Percentiles rank a stretch among this genome's conserved stretches.
phyloP scores from a whole-genome alignment of 2,329 filamentous ascomycete genomes.

The Apiospora arundinis region DNA sequence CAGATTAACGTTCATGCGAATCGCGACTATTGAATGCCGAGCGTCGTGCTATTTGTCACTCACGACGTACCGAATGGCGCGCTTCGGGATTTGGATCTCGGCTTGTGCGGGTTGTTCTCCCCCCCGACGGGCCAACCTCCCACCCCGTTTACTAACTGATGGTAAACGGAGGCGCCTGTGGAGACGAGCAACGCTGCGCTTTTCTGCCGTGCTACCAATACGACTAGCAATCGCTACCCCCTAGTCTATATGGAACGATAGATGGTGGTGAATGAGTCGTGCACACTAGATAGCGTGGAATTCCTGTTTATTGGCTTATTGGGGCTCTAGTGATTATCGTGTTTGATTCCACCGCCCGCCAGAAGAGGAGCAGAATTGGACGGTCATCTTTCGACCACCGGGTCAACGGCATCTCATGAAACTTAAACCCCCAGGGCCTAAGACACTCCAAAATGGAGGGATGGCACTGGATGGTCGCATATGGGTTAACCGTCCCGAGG shows the following conservation, averaged over 20 bases:
- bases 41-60: neutral
- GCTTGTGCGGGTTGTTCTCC: slow-evolving; percentile 14
- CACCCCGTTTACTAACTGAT: slow-evolving; percentile 11
- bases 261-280: slow-evolving; percentile 6
- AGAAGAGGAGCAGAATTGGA: neutral
- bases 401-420: slow-evolving; percentile 11
- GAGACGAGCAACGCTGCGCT: neutral
- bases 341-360: neutral
- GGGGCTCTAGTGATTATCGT: slow-evolving; percentile 4
- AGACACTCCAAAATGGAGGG: neutral
- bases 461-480: slow-evolving; percentile 1
- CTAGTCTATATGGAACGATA: slow-evolving; percentile 12
- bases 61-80: slow-evolving; percentile 1
- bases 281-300: neutral
- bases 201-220: neutral
- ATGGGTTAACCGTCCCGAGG: neutral
- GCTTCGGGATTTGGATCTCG: slow-evolving; percentile 12
- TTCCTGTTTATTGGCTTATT: slow-evolving; percentile 15
- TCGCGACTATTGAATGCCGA: neutral
- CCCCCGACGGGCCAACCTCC: neutral
- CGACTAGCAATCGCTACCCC: neutral
- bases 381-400: slow-evolving; percentile 1
- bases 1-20: neutral
- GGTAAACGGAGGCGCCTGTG: slow-evolving; percentile 3
- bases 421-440: slow-evolving; percentile 5